Evolutionary conservation across 2,329 filamentous ascomycete genomes (phyloP).

Genomic region (Dothiorella sarmentorum): DNA sequence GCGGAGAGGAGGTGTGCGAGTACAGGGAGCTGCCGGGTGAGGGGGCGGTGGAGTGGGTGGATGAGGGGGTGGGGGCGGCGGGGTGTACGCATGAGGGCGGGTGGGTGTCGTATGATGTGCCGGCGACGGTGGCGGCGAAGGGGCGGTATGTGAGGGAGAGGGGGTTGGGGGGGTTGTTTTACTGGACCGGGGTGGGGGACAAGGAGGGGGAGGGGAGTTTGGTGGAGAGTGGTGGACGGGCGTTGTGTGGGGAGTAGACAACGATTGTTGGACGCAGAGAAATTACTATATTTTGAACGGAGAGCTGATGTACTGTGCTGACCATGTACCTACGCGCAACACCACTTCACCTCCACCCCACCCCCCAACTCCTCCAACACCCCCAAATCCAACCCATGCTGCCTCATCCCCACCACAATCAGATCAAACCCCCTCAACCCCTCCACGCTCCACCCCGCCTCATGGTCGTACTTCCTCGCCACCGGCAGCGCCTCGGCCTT

Average conservation of each 20-base stretch:
- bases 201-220: neutral
- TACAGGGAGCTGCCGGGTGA: slow-evolving; percentile 65
- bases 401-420: slow-evolving; percentile 45
- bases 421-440: slow-evolving; percentile 43
- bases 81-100: slow-evolving; percentile 60
- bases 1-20: slow-evolving; percentile 67
- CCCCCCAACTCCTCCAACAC: slow-evolving; percentile 37
- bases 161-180: slow-evolving; percentile 67
- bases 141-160: slow-evolving; percentile 69
- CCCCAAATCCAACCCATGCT: slow-evolving; percentile 42
- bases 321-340: neutral
- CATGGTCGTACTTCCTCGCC: slow-evolving; percentile 39
- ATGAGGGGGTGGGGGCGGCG: slow-evolving; percentile 65
- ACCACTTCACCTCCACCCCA: slow-evolving; percentile 31
- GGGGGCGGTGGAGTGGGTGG: slow-evolving; percentile 62
- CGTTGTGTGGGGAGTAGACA: neutral
- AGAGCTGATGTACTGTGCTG: neutral
- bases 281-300: no score
- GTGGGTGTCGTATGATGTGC: slow-evolving; percentile 77
- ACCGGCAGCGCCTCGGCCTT: slow-evolving; percentile 42
- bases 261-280: no score
- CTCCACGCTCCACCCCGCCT: slow-evolving; percentile 38
- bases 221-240: neutral
- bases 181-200: neutral
- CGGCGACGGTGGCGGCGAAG: slow-evolving; percentile 71